phyloP scores from a whole-genome alignment of 768 basidiomycete species.

The Mycena capillaripes region DNA sequence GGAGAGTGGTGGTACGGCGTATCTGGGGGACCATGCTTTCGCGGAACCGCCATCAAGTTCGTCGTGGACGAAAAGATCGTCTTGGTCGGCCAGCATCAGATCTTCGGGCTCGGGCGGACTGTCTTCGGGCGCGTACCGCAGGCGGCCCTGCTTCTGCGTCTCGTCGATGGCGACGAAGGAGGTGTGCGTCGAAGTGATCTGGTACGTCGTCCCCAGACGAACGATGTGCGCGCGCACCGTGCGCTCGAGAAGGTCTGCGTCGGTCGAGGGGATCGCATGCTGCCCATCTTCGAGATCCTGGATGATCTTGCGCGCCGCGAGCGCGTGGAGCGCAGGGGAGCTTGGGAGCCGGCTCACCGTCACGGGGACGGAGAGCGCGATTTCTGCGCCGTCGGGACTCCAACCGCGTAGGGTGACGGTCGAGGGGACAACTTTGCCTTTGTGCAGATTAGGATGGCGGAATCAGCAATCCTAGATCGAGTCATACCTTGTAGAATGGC shows the following conservation, averaged over 20 bases:
- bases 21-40: too few species aligned
- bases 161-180: conserved; percentile 22
- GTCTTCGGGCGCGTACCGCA: not conserved
- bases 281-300: conserved; percentile 33
- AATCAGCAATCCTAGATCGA: too few species aligned
- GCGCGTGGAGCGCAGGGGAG: conserved; percentile 27
- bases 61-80: too few species aligned
- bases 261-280: conserved; percentile 6
- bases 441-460: not conserved
- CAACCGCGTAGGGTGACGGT: conserved; percentile 29
- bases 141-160: not conserved
- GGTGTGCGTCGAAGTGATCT: conserved; percentile 14
- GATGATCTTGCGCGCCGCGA: conserved; percentile 34
- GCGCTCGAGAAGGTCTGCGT: conserved; percentile 12
- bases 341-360: conserved; percentile 26
- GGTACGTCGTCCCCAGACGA: conserved; percentile 6
- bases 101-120: too few species aligned
- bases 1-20: too few species aligned
- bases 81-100: too few species aligned
- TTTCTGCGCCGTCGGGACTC: conserved; percentile 23
- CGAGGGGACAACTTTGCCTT: conserved; percentile 24
- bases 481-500: conserved; percentile 10
- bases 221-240: conserved; percentile 12
- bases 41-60: too few species aligned
- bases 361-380: conserved; percentile 29